Percentiles rank a stretch among this genome's conserved stretches.
phyloP scores from a whole-genome alignment of 345 rosid genomes.

The Theobroma cacao region DNA sequence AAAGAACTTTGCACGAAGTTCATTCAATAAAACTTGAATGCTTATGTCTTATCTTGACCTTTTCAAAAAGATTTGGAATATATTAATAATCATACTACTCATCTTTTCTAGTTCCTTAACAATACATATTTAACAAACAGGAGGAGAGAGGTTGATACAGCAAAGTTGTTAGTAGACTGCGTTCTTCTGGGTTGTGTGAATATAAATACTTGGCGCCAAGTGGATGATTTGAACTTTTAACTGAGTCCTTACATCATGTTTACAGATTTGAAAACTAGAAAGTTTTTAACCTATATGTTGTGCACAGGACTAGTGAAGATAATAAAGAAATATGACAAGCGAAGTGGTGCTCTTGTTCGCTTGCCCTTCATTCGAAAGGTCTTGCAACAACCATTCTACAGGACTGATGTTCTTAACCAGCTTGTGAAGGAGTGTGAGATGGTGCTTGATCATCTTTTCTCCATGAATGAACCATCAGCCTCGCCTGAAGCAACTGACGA shows the following conservation, averaged over 20 bases:
- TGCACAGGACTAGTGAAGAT: constrained; percentile 73
- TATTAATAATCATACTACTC: neutral
- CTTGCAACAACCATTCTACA: constrained; percentile 75
- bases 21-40: neutral
- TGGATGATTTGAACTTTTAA: neutral
- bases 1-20: neutral
- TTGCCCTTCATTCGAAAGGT: constrained; percentile 74
- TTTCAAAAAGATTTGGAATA: neutral
- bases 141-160: too few species aligned
- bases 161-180: neutral
- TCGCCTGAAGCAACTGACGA: constrained; percentile 4
- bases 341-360: constrained; percentile 69
- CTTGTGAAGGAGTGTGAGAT: constrained; percentile 76
- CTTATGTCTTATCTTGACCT: neutral
- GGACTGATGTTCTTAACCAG: constrained; percentile 63
- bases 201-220: neutral
- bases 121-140: neutral
- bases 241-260: too few species aligned
- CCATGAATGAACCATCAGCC: constrained; percentile 18
- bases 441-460: constrained; percentile 52
- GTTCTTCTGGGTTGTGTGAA: neutral
- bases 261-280: neutral
- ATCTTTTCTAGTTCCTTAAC: neutral
- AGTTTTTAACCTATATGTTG: neutral
- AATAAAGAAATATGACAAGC: constrained; percentile 81